Conservation (phyloP, 192 early-diverging fungal species). For the Coemansia sp. region DNA sequence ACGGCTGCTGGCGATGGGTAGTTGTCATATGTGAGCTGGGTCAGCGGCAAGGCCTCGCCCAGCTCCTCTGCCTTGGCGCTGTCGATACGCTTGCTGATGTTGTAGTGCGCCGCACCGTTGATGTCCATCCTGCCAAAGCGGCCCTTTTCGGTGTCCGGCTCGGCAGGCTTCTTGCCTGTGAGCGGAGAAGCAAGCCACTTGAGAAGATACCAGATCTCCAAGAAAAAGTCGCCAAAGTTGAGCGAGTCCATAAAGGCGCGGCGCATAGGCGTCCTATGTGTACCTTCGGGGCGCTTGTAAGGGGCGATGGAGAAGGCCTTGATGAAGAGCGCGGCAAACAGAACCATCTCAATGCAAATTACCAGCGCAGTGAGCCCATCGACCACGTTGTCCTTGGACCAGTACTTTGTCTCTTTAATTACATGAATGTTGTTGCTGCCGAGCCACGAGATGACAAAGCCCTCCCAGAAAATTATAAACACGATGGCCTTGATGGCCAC, state of each 20-base stretch:
- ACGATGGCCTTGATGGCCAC: conserved; percentile 60
- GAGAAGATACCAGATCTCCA: conserved; percentile 53
- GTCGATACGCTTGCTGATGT: conserved; percentile 32
- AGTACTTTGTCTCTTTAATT: conserved; percentile 59
- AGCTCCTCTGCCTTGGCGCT: conserved; percentile 21
- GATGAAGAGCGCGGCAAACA: conserved; percentile 58
- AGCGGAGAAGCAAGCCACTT: conserved; percentile 42
- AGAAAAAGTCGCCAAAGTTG: conserved; percentile 54
- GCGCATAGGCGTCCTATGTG: conserved; percentile 45
- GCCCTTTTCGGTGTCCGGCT: conserved; percentile 51
- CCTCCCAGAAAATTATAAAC: conserved; percentile 69
- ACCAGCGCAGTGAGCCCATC: conserved; percentile 59
- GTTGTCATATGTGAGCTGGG: conserved; percentile 20
- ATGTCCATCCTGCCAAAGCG: conserved; percentile 58
- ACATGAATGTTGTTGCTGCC: conserved; percentile 56
- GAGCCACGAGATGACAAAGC: conserved; percentile 60
- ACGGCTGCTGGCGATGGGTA: conserved; percentile 8
- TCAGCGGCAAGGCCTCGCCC: conserved; percentile 42
- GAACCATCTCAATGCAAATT: conserved; percentile 63
- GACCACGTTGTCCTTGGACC: conserved; percentile 59
- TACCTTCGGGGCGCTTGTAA: conserved; percentile 39
- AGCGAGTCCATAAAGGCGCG: conserved; percentile 56
- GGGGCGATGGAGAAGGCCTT: conserved; percentile 51
- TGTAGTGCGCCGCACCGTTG: conserved; percentile 50
- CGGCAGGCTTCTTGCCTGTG: conserved; percentile 28